Conservation (phyloP, 768 basidiomycete genomes). For the Boletus pseudopeckii region DNA sequence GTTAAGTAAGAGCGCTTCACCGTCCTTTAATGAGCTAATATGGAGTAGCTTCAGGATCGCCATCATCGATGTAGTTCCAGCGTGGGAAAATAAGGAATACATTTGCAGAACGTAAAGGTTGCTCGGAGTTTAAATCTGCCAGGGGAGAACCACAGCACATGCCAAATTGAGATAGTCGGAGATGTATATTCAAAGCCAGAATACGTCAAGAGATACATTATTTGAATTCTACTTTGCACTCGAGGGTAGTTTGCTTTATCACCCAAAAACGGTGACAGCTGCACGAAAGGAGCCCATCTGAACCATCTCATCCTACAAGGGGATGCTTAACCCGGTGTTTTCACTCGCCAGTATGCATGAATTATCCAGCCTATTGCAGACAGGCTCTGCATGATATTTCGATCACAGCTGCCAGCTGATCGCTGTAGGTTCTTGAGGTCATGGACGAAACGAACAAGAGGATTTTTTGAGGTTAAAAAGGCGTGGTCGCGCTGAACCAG, state of each 20-base stretch:
- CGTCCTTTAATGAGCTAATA: too few species aligned
- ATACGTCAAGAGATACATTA: too few species aligned
- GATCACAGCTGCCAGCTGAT: constrained; percentile 21
- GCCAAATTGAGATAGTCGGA: too few species aligned
- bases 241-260: too few species aligned
- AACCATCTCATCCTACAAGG: constrained; percentile 1
- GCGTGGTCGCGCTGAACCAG: neutral
- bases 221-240: too few species aligned
- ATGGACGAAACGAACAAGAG: constrained; percentile 26
- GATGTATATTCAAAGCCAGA: too few species aligned
- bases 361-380: constrained; percentile 34
- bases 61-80: neutral
- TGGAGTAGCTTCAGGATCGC: neutral
- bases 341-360: constrained; percentile 30
- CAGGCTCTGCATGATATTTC: constrained; percentile 20
- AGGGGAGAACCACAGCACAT: too few species aligned
- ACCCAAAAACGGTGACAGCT: too few species aligned
- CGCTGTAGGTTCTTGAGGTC: constrained; percentile 19
- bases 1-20: neutral
- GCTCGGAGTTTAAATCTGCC: too few species aligned
- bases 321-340: constrained; percentile 35
- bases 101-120: too few species aligned
- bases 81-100: too few species aligned
- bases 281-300: too few species aligned
- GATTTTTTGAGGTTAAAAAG: constrained; percentile 32